Conservation (phyloP, 805 yeast species). For the Ogataea pilisensis region DNA sequence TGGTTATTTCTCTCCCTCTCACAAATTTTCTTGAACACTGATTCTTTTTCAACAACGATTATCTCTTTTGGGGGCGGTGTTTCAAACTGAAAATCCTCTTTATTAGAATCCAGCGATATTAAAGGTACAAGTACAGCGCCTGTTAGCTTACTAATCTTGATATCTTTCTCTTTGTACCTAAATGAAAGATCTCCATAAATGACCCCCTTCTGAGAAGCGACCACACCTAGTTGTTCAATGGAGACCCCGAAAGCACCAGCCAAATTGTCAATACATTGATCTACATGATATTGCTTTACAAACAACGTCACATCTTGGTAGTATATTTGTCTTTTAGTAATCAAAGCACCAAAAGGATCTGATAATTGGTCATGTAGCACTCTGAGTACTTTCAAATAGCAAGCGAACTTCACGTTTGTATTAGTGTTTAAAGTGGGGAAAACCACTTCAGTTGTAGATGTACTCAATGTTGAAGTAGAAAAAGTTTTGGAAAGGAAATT, state of each 20-base stretch:
- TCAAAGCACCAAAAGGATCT: constrained; percentile 5
- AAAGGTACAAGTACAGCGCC: constrained; percentile 37
- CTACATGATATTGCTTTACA: constrained; percentile 39
- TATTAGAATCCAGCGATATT: constrained; percentile 22
- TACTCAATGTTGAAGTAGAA: neutral
- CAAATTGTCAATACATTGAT: constrained; percentile 36
- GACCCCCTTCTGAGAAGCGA: constrained; percentile 55
- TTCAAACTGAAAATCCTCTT: constrained; percentile 14
- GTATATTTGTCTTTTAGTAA: constrained; percentile 54
- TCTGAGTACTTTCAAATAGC: constrained; percentile 20
- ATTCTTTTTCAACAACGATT: constrained; percentile 49
- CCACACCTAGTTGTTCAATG: constrained; percentile 38
- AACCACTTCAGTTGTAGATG: constrained; percentile 11
- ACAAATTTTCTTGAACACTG: constrained; percentile 38
- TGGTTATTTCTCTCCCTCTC: constrained; percentile 4
- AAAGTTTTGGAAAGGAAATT: neutral
- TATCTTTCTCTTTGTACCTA: constrained; percentile 10
- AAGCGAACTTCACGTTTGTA: constrained; percentile 18
- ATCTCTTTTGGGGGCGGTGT: constrained; percentile 21
- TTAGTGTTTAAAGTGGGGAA: constrained; percentile 19
- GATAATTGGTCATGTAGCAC: constrained; percentile 15
- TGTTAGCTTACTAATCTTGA: constrained; percentile 9
- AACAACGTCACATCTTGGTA: constrained; percentile 55
- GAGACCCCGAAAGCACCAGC: constrained; percentile 36
- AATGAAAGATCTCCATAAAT: constrained; percentile 37